Percentiles rank a stretch among this genome's conserved stretches.
Evolutionary conservation across 768 basidiomycete genomes (phyloP).

Genomic region (Austroboletus festivus): DNA sequence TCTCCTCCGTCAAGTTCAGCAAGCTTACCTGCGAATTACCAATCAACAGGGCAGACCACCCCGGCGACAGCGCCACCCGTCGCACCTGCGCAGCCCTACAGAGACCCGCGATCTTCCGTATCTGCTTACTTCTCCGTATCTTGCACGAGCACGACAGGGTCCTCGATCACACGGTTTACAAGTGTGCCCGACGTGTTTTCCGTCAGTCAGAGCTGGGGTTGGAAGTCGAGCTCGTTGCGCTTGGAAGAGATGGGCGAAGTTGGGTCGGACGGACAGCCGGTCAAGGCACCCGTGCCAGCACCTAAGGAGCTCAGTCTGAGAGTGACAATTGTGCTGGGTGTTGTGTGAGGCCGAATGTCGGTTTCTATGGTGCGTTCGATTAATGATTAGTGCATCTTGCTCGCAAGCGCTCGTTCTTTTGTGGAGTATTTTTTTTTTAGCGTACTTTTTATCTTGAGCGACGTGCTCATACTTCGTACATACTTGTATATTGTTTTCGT

Average conservation of each 20-base stretch:
- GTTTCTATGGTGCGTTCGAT: conserved; percentile 6
- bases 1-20: conserved; percentile 25
- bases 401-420: background rate
- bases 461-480: no score
- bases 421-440: no score
- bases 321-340: conserved; percentile 74
- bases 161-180: conserved; percentile 77
- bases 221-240: conserved; percentile 66
- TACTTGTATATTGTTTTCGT: no score
- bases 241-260: conserved; percentile 48
- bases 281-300: conserved; percentile 32
- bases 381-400: background rate
- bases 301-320: conserved; percentile 59
- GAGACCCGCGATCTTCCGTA: conserved; percentile 68
- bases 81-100: conserved; percentile 64
- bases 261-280: conserved; percentile 29
- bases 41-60: conserved; percentile 19
- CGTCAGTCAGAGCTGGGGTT: conserved; percentile 89
- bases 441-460: no score
- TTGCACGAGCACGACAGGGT: conserved; percentile 78
- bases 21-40: conserved; percentile 17
- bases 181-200: conserved; percentile 85
- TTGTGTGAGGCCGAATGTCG: conserved; percentile 45
- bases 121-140: conserved; percentile 82
- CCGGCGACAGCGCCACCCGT: conserved; percentile 45